These are phyloP conservation scores for Anastatica hierochuntica DNA, from an alignment of 345 rosid genomes.

Conservation along the genomic window DNA sequence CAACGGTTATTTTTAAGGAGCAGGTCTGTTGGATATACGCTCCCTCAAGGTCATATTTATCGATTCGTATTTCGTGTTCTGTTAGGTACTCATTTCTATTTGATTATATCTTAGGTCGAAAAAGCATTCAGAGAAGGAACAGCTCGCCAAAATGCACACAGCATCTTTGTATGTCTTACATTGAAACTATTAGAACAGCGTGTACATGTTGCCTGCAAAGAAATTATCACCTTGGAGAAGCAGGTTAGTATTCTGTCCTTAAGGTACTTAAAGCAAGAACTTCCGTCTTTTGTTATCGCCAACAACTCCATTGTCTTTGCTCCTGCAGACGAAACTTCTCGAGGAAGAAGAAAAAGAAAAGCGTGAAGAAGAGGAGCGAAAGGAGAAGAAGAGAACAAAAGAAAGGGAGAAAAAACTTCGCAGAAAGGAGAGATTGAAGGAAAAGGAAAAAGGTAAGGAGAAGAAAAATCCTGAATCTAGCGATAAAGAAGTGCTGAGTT, in stretches of 20 bases:
- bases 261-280: background rate
- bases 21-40: slow-evolving; percentile 41
- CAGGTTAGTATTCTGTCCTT: slow-evolving; percentile 41
- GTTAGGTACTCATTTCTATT: slow-evolving; percentile 8
- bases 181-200: slow-evolving; percentile 78
- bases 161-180: slow-evolving; percentile 89
- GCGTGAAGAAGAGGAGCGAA: slow-evolving; percentile 91
- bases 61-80: no score
- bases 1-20: slow-evolving; percentile 91
- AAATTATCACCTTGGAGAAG: slow-evolving; percentile 78
- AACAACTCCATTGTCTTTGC: slow-evolving; percentile 12
- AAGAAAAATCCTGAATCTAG: slow-evolving; percentile 29
- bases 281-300: slow-evolving; percentile 16
- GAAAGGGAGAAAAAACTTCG: slow-evolving; percentile 92
- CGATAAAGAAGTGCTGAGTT: slow-evolving; percentile 1
- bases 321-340: slow-evolving; percentile 63
- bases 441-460: slow-evolving; percentile 64
- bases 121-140: slow-evolving; percentile 99
- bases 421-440: slow-evolving; percentile 91
- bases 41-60: background rate
- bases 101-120: slow-evolving; percentile 60
- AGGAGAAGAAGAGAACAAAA: slow-evolving; percentile 73
- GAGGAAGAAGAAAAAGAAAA: slow-evolving; percentile 98
- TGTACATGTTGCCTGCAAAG: slow-evolving; percentile 96
- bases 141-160: slow-evolving; percentile 95